Conservation (phyloP, 768 basidiomycete species). For the Pholiota microspora region DNA sequence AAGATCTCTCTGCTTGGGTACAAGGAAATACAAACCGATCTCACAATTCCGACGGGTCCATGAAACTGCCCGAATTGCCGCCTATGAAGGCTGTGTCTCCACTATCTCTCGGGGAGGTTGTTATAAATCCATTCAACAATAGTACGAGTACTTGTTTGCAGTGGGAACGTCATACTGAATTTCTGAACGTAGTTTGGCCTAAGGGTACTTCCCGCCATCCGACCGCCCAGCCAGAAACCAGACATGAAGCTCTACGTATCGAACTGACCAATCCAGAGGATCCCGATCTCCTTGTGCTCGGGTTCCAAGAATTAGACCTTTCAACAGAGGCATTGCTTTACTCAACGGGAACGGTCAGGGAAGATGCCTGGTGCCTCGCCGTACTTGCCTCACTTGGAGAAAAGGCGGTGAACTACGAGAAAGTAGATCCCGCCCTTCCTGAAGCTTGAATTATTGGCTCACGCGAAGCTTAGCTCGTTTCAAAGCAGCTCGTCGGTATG, state of each 20-base stretch:
- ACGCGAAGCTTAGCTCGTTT: slow-evolving; percentile 47
- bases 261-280: slow-evolving; percentile 31
- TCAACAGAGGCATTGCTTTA: slow-evolving; percentile 80
- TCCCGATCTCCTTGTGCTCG: slow-evolving; percentile 72
- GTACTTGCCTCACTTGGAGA: slow-evolving; percentile 71
- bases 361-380: slow-evolving; percentile 72
- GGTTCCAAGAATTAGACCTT: slow-evolving; percentile 79
- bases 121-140: slow-evolving; percentile 23
- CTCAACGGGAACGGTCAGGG: slow-evolving; percentile 54
- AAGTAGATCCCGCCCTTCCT: slow-evolving; percentile 37
- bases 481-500: slow-evolving; percentile 83
- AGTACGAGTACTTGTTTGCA: neutral
- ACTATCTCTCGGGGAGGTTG: slow-evolving; percentile 29
- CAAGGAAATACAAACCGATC: slow-evolving; percentile 24
- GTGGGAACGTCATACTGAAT: neutral
- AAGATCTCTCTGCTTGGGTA: slow-evolving; percentile 71
- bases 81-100: slow-evolving; percentile 35
- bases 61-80: slow-evolving; percentile 24
- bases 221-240: neutral
- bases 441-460: neutral
- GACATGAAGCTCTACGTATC: slow-evolving; percentile 11
- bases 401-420: slow-evolving; percentile 59
- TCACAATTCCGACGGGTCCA: too few relatives aligned
- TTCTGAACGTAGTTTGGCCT: neutral
- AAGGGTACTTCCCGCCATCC: slow-evolving; percentile 4